Base-by-base conservation (phyloP, 441 rosid species). In the Manihot esculenta region DNA sequence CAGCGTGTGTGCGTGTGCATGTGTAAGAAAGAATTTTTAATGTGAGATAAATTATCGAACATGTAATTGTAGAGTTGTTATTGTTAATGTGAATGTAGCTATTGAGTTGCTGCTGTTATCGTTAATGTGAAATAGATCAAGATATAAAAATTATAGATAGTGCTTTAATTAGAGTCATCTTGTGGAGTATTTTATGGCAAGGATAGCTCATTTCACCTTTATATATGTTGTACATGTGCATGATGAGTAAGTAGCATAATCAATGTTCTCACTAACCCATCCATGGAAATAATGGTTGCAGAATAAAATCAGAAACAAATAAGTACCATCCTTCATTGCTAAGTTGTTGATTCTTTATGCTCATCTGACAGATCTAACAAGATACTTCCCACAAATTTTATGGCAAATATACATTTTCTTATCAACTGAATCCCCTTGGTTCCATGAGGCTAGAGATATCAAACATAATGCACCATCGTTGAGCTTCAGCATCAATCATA, bases 351-450 rank as follows among this genome's bases (percentile, higher is more conserved):
- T 62, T 20, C 56, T 33, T 41, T 72, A 55, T 47, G 69, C 38
- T 21, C 56, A 55, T 33, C 14, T 63, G 47, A 55, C 44, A 42
- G 61, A 42, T 70, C 53, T n/a, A 64, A 24, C 23, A 1, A 17
- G 13, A 33, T 20, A 55, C 38, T 17, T 56, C 56, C 33, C 55
- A 20, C 63, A 64, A 72, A 64, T 26, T 27, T 20, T 42, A 64
- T 6, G 11, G 21, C 0, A 7, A 35, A 27, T 38, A 63, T n/a
- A 8, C 15, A 13, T 35, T 65, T 54, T 14, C 50, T 60, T 20
- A 60, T 60, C 54, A 41, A 26, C 61, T 50, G 17, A 49, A 47
- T 42, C 42, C 24, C 42, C 23, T 51, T 20, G 27, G 42, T 44
- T 44, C 45, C 55, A 3, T 50, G 35, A 57, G 1, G 55, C 24